Conservation (phyloP, 129 eudicot species). For the Arctium lappa region DNA sequence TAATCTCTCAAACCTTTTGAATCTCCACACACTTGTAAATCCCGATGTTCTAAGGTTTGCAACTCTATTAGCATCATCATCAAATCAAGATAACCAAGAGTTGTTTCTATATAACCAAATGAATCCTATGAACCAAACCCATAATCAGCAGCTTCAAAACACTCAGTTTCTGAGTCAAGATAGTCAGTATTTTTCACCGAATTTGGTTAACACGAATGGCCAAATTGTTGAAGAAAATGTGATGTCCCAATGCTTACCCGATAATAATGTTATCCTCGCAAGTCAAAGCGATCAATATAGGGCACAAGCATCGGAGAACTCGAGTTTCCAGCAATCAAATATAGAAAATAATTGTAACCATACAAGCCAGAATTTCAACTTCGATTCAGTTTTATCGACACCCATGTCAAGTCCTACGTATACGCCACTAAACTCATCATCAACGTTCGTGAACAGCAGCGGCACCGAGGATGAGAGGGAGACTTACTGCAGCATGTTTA, state of each 20-base stretch:
- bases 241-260: constrained; percentile 11
- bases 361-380: constrained; percentile 38
- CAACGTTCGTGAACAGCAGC: constrained; percentile 45
- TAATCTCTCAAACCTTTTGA: constrained; percentile 63
- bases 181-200: constrained; percentile 25
- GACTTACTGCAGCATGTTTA: constrained; percentile 68
- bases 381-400: constrained; percentile 46
- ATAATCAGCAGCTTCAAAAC: constrained; percentile 27
- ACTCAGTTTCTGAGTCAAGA: constrained; percentile 28
- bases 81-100: constrained; percentile 36
- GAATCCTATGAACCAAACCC: constrained; percentile 35
- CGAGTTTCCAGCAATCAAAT: constrained; percentile 36
- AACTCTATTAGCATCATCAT: constrained; percentile 44
- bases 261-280: constrained; percentile 15
- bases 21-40: constrained; percentile 67
- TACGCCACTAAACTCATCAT: constrained; percentile 44
- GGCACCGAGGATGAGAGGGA: constrained; percentile 63
- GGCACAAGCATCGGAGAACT: constrained; percentile 39
- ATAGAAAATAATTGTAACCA: constrained; percentile 15
- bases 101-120: constrained; percentile 30
- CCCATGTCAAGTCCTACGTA: constrained; percentile 47
- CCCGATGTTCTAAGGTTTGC: constrained; percentile 66
- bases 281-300: constrained; percentile 18
- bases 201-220: constrained; percentile 22
- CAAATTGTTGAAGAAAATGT: constrained; percentile 29